Evolutionary conservation across 768 basidiomycete species (phyloP), one percentile per base, ranked within the genome.

Genomic region (Galerina marginata): DNA sequence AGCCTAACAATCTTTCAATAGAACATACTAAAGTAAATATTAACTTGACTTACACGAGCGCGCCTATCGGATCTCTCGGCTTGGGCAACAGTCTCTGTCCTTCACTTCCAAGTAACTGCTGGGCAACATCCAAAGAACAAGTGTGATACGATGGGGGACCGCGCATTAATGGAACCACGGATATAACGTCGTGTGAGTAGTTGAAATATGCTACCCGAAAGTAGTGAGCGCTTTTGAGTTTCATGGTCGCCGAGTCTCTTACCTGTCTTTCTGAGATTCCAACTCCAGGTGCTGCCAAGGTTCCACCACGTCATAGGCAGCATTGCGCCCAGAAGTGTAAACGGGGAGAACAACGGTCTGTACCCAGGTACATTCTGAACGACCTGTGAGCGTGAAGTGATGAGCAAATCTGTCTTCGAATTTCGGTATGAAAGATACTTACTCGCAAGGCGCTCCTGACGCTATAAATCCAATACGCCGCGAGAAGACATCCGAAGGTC

Each of bases 61-160:
- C 45, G 6, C 15, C 42, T 12, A 12, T 42, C 23, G 56, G 53
- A 20, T 40, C 48, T 14, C 38, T 42, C 2, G 67, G 66, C 37
- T 66, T 68, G 9, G 60, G 39, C 2, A 67, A 39, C 2, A 33
- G 29, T 33, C 7, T 33, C 44, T 62, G 68, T 9, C 49, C 43
- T 54, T 71, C 69, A 49, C 52, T 61, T 4, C 55, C 54, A 2
- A 71, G 61, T 9, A 71, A 44, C 54, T 71, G 70, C 48, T 65
- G 62, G 29, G 66, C 47, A 39, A 71, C 69, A 48, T 71, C 67
- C 3, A 66, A 48, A 16, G 70, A 71, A 36, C 70, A 61, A 26
- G 64, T 70, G 40, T 59, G 67, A 42, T 64, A 68, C 25, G 51
- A 59, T 11, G 67, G 45, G 23, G 45, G 48, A 3, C 70, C 70